These are phyloP conservation scores for Tausonia pullulans DNA, from an alignment of 1,284 basidiomycete species.

Conservation along the genomic window DNA sequence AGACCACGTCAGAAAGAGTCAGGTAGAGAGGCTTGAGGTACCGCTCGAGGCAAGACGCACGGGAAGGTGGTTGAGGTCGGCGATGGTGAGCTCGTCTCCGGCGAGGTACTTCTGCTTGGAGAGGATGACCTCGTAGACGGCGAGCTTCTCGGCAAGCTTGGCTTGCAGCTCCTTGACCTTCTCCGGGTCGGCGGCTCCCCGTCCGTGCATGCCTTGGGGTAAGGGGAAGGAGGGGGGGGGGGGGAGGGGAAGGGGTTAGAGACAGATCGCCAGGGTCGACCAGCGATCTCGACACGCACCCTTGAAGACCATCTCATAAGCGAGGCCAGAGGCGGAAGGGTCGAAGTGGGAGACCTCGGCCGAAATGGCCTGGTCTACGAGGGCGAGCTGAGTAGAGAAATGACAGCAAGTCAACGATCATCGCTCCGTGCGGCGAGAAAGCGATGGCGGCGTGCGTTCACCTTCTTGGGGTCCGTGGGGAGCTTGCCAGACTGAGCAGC, in stretches of 20 bases:
- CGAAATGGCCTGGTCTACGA: constrained; percentile 48
- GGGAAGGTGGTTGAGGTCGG: constrained; percentile 48
- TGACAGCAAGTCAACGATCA: constrained; percentile 28
- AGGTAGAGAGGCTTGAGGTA: too few relatives aligned
- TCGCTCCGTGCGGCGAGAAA: neutral
- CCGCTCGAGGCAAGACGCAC: too few relatives aligned
- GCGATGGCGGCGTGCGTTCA: neutral
- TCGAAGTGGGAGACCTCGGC: constrained; percentile 48
- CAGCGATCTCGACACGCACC: constrained; percentile 11
- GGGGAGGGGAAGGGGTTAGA: too few relatives aligned
- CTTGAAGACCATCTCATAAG: constrained; percentile 41
- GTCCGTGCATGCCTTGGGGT: constrained; percentile 21
- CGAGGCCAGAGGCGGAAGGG: constrained; percentile 35
- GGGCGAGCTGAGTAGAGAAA: constrained; percentile 26
- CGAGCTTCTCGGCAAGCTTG: constrained; percentile 35
- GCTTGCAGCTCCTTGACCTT: constrained; percentile 28
- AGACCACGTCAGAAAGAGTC: too few relatives aligned
- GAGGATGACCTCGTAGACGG: constrained; percentile 45
- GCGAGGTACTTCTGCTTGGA: constrained; percentile 45
- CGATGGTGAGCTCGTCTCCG: constrained; percentile 44
- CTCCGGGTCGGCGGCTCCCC: constrained; percentile 25
- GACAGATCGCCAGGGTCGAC: too few relatives aligned
- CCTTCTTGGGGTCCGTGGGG: constrained; percentile 7
- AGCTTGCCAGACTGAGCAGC: neutral
- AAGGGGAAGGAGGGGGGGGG: too few relatives aligned